phyloP scores from a whole-genome alignment of 2,329 filamentous ascomycete species.

The Fusarium temperatum region DNA sequence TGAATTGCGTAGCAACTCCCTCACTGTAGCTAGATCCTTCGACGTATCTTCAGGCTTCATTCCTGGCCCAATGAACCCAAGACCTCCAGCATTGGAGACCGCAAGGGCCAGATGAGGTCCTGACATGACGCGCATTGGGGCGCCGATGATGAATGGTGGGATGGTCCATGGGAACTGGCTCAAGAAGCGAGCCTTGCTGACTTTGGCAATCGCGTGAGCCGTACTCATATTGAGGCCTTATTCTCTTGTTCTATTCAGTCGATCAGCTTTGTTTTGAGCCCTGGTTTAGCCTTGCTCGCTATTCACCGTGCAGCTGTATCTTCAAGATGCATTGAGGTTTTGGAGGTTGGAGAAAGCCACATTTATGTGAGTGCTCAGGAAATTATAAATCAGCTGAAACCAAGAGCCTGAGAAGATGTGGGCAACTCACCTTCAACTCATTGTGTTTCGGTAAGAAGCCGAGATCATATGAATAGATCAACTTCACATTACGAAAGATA shows the following conservation, averaged over 20 bases:
- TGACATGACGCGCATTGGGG: conserved; percentile 75
- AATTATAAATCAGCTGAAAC: neutral
- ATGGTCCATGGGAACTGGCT: conserved; percentile 47
- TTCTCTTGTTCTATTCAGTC: neutral
- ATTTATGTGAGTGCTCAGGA: neutral
- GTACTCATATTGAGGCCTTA: conserved; percentile 1
- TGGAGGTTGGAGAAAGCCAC: neutral
- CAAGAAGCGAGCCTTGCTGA: conserved; percentile 4
- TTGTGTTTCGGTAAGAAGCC: neutral
- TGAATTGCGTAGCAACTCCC: conserved; percentile 34
- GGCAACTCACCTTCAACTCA: neutral
- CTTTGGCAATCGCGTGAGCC: neutral
- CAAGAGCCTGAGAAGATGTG: neutral
- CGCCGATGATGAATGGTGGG: conserved; percentile 62
- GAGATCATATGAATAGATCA: neutral
- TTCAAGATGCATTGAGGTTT: neutral
- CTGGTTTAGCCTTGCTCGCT: neutral
- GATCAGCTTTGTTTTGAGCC: neutral
- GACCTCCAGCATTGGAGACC: conserved; percentile 75
- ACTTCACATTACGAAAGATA: neutral
- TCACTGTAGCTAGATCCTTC: conserved; percentile 44
- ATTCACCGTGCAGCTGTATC: neutral
- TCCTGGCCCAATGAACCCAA: conserved; percentile 60
- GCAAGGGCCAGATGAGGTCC: conserved; percentile 64
- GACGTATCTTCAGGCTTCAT: conserved; percentile 46